Evolutionary conservation across 306 rosid species (phyloP), one percentile per base, ranked within the genome.

Genomic region (Quercus mongolica): DNA sequence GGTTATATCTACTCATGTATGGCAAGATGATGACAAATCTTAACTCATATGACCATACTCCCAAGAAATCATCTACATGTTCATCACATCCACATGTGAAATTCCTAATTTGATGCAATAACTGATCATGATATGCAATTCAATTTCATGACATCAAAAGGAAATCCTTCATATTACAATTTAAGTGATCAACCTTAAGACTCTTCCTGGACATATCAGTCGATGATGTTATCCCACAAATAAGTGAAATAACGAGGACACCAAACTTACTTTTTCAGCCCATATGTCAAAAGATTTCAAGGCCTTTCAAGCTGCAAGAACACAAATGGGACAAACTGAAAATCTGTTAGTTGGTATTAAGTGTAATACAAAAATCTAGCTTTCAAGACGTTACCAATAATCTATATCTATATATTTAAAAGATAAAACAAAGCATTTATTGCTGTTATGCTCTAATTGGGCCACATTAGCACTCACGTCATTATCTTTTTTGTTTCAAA

Each of bases 271-370:
- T 76, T 91, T 95, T 87, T 91, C 89, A 26, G 33, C 76, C 97
- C 94, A 91, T 7, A 7, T 54, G 74, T 87, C 89, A 93, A 81
- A 80, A 94, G 87, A 69, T 87, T 81, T 97, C 99, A 95, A 58
- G 94, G 96, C 84, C 97, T 88, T 87, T 89, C 96, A 73, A 95
- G 99, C 97, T 95, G 85, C 87, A 83, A 74, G 61, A 76, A 59
- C 49, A 75, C 21, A 81, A 2, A 57, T 49, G 62, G 76, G 74
- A 44, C 9, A 6, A 11, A 55, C 59, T 26, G 35, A 69, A 56
- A 23, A 19, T 46, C 51, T 33, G 41, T 68, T 21, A 46, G 31
- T 54, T 56, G 46, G 25, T 20, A 20, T 64, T n/a, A 76, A 38
- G 55, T 20, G 20, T 20, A 74, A 55, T 17, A 46, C 38, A 13